Base-by-base conservation (phyloP, 1,284 basidiomycete species). In the Fistulina hepatica region DNA sequence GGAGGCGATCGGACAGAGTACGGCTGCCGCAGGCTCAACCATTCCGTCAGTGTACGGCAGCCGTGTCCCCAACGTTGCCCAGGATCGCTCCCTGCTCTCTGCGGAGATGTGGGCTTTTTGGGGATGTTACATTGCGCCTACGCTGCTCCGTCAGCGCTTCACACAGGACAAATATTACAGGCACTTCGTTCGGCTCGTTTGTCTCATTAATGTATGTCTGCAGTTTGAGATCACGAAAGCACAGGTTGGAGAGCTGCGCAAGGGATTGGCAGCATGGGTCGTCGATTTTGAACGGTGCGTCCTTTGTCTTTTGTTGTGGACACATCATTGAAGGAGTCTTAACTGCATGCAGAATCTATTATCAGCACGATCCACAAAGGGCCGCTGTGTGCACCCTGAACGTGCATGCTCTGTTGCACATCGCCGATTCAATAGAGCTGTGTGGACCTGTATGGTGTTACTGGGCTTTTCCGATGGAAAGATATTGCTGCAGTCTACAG, bases 401-500 rank as follows among this genome's bases (percentile, higher is more conserved):
- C 0, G 48, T 70, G 8, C 67, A 71, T 46, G 48, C 53, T 1
- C 54, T 67, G 1, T 51, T 67, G 6, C 64, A 67, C 41, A 54
- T 66, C 28, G 54, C 57, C 1, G 49, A 54, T 23, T 46, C 48
- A 34, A 65, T 66, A 21, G 37, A 50, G 28, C 37, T 28, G 1
- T 48, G 39, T 6, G 61, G 65, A 0, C 64, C 59, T 3, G 58
- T 63, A 4, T 67, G 65, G 64, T 47, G 47, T 6, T 62, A 62
- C 36, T 69, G 65, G 65, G 59, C 63, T 1, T 68, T 64, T 39
- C 53, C 57, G 1, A 67, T 57, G 51, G 59, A 61, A 37, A 48
- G 52, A 0, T 57, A 49, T 26, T 61, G 60, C 42, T 55, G 54
- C 1, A 39, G 33, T 5, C 35, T 63, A 1, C 32, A 37, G 22